A percentile compares a stretch with the other conserved stretches of the same genome.
Conservation (phyloP, 495 filamentous ascomycete genomes). For the Elasticomyces elasticus region DNA sequence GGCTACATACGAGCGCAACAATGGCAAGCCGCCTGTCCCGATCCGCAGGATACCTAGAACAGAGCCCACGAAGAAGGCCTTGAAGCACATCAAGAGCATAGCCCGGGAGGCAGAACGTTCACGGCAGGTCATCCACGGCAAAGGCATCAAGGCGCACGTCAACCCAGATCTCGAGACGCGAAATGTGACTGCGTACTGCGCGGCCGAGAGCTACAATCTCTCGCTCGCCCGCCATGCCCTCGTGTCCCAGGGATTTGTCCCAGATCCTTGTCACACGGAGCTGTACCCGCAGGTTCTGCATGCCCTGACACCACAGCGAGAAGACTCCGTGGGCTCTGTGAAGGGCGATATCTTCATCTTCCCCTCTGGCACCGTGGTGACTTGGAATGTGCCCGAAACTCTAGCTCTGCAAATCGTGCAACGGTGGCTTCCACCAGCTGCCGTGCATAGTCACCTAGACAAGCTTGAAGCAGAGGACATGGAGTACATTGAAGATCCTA, state of each 20-base stretch:
- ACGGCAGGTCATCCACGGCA: constrained; percentile 26
- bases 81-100: constrained; percentile 31
- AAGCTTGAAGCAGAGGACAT: constrained; percentile 77
- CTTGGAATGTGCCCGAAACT: constrained; percentile 71
- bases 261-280: constrained; percentile 50
- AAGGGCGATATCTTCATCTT: constrained; percentile 91
- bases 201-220: constrained; percentile 80
- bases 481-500: constrained; percentile 70
- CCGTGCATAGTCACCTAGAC: constrained; percentile 60
- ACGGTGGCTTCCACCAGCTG: constrained; percentile 60
- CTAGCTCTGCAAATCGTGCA: constrained; percentile 64
- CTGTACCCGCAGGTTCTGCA: constrained; percentile 60
- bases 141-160: constrained; percentile 28
- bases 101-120: constrained; percentile 34
- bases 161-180: constrained; percentile 33
- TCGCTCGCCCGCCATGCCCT: constrained; percentile 57
- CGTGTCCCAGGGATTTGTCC: constrained; percentile 55
- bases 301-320: constrained; percentile 52
- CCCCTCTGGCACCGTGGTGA: constrained; percentile 87
- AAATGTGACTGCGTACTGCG: constrained; percentile 67
- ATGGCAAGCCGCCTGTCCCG: neutral
- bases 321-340: constrained; percentile 43
- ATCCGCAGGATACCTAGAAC: constrained; percentile 11
- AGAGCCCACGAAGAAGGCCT: constrained; percentile 23
- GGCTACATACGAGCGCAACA: neutral